Base-by-base conservation (phyloP, 257 asterid genomes). In the Cruciata laevipes region DNA sequence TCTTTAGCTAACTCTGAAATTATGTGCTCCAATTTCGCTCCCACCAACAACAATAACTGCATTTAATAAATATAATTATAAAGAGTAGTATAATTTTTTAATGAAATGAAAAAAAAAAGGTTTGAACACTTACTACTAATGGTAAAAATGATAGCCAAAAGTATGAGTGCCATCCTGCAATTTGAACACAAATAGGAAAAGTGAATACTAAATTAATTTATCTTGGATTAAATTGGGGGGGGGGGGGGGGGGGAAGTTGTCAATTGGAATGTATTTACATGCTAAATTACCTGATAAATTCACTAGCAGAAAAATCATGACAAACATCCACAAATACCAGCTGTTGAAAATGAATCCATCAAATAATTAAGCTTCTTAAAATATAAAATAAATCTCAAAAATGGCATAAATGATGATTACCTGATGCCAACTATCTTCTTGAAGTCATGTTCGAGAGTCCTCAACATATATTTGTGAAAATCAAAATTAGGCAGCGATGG, bases 111-210 rank as follows among this genome's bases (percentile, higher is more conserved):
- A 4, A 42, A 42, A 21, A n/a, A 53, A n/a, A 65, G 21, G 62
- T 63, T 11, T 21, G 69, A 18, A 33, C 30, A 82, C 92, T 88
- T 76, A 93, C 97, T 33, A 69, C 17, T 37, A 90, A 81, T 57
- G 97, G 99, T 71, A 90, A 67, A 80, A 90, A 94, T 37, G 99
- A 82, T 65, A 94, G 66, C 99, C 99, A 94, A 61, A 94, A 90
- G 69, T 84, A 94, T 37, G 92, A 65, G 77, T 90, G 92, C 96
- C 95, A 94, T 51, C 99, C 99, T 93, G 91, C 89, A 80, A 61
- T 16, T 23, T 9, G 25, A 59, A 63, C 3, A 16, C 18, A 51
- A 21, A 51, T 51, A 12, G 60, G 7, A 53, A 11, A 53, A 53
- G 27, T 53, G 27, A 8, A n/a, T 53, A 18, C 20, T 20, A 53